Percentiles rank a stretch among this genome's conserved stretches.
Conservation (phyloP, 2,329 filamentous ascomycete genomes). For the Dactylella cylindrospora region DNA sequence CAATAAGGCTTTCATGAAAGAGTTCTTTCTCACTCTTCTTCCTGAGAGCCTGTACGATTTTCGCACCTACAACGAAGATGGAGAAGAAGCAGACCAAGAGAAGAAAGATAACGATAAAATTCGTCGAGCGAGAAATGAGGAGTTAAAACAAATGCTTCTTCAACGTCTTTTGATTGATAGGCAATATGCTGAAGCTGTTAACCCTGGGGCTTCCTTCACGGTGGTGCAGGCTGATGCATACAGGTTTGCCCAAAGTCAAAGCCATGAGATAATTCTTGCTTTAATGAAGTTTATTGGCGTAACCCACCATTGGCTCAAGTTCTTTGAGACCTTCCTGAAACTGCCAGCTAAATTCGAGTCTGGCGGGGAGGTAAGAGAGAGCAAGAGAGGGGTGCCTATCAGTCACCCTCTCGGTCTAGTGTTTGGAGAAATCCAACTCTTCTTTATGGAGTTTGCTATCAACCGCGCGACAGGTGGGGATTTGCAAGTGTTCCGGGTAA, state of each 20-base stretch:
- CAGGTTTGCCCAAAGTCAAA: conserved; percentile 61
- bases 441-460: conserved; percentile 66
- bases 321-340: conserved; percentile 63
- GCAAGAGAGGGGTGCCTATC: conserved; percentile 63
- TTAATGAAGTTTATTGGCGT: conserved; percentile 64
- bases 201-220: conserved; percentile 52
- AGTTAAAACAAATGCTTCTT: conserved; percentile 60
- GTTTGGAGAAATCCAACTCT: conserved; percentile 64
- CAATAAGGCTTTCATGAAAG: conserved; percentile 30
- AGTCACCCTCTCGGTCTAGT: conserved; percentile 63
- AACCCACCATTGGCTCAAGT: conserved; percentile 59
- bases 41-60: conserved; percentile 40
- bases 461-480: conserved; percentile 61
- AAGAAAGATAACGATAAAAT: conserved; percentile 36
- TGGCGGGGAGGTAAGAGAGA: conserved; percentile 53
- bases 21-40: conserved; percentile 40
- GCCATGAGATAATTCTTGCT: conserved; percentile 62
- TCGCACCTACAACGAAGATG: conserved; percentile 51
- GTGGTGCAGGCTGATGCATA: conserved; percentile 62
- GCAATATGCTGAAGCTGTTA: conserved; percentile 27
- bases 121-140: conserved; percentile 34
- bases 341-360: conserved; percentile 61
- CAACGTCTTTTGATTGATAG: conserved; percentile 51
- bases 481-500: conserved; percentile 47
- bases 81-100: conserved; percentile 48